These are phyloP conservation scores for Rhamnella rubrinervis DNA, from an alignment of 331 rosid species.

Conservation along the genomic window DNA sequence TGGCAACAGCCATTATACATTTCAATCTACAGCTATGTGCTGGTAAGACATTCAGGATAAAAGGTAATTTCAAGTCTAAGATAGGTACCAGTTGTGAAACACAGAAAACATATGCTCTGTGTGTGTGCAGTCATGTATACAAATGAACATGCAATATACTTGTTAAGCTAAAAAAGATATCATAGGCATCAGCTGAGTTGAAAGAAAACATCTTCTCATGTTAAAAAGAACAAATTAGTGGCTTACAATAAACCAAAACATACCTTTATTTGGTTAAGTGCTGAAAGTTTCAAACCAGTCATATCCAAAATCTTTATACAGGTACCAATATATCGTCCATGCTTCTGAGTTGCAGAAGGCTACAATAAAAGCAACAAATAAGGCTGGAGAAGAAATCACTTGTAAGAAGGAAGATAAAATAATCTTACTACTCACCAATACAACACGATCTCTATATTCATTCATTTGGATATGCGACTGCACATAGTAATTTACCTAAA, in stretches of 20 bases:
- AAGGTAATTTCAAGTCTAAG: neutral
- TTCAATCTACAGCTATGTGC: too few relatives aligned
- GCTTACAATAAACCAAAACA: constrained; percentile 1
- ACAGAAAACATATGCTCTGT: neutral
- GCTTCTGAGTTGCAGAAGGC: constrained; percentile 74
- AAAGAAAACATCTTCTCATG: neutral
- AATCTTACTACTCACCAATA: constrained; percentile 54
- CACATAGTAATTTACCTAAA: constrained; percentile 83
- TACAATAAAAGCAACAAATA: constrained; percentile 35
- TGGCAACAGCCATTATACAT: too few relatives aligned
- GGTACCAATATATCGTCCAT: constrained; percentile 72
- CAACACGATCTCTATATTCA: constrained; percentile 83
- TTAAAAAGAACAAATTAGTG: neutral
- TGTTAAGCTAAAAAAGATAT: neutral
- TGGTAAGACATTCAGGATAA: neutral
- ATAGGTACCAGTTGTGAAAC: neutral
- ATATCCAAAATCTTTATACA: constrained; percentile 89
- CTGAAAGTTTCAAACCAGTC: constrained; percentile 89
- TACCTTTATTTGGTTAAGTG: constrained; percentile 89
- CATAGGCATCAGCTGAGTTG: neutral
- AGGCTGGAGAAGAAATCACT: constrained; percentile 9
- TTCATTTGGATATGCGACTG: constrained; percentile 95
- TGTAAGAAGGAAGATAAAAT: constrained; percentile 11
- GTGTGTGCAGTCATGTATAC: neutral
- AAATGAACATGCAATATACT: neutral